phyloP scores from a whole-genome alignment of 148 eudicot genomes.

The Cornus suecica region DNA sequence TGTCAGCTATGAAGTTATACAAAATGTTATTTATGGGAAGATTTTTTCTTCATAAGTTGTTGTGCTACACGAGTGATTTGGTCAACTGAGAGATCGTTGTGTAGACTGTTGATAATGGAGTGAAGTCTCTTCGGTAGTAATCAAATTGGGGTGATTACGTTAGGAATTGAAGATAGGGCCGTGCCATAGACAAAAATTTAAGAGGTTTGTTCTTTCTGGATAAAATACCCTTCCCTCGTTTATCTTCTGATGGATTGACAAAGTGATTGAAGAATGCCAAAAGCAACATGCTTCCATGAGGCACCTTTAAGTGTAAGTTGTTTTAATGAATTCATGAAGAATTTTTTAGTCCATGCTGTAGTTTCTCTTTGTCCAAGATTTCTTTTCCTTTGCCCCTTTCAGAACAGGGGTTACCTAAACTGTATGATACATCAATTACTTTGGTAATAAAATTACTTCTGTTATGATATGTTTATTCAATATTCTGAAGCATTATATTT shows the following conservation, averaged over 20 bases:
- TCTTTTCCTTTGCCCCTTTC: not conserved
- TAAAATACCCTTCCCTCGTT: not conserved
- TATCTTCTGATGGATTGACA: constrained; percentile 1
- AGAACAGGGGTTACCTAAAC: not conserved
- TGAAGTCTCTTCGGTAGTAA: not conserved
- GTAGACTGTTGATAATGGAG: constrained; percentile 1
- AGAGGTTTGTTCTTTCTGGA: too few species aligned
- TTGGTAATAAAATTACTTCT: not conserved
- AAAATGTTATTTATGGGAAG: not conserved
- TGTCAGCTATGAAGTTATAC: constrained; percentile 1
- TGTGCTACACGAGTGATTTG: not conserved
- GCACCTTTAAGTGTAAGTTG: not conserved
- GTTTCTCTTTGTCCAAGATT: not conserved
- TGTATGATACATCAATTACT: constrained; percentile 8
- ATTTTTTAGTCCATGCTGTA: not conserved
- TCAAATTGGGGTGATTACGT: constrained; percentile 3
- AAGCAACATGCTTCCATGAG: not conserved
- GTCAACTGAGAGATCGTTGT: not conserved
- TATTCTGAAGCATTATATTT: not conserved
- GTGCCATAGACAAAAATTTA: not conserved
- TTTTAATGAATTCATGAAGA: not conserved
- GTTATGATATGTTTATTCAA: not conserved
- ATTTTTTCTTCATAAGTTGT: not conserved
- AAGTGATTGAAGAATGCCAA: constrained; percentile 6
- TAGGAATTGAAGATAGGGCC: not conserved